Percentiles rank a stretch among this genome's conserved stretches.
These are phyloP conservation scores for Chloranthus sessilifolius DNA, from an alignment of 164 flowering plant genomes.

Conservation along the genomic window DNA sequence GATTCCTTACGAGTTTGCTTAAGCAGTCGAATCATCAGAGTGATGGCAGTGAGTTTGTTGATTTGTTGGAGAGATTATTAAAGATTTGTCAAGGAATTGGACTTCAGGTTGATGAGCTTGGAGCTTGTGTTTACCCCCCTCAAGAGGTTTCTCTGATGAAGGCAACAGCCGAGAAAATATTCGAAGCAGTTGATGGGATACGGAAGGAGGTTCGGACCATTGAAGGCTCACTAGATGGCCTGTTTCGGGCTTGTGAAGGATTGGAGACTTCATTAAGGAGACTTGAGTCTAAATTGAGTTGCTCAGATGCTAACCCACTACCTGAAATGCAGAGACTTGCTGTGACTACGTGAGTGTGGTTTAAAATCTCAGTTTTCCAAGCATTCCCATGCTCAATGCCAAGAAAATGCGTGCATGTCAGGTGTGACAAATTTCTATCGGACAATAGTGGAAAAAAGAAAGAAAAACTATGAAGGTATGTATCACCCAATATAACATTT, in stretches of 20 bases:
- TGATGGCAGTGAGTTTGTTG: constrained; percentile 27
- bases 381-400: too few species aligned
- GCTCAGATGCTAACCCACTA: constrained; percentile 21
- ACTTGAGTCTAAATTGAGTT: constrained; percentile 35
- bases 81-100: constrained; percentile 57
- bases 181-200: constrained; percentile 23
- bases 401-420: too few species aligned
- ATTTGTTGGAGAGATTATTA: constrained; percentile 59
- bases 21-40: constrained; percentile 32
- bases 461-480: too few species aligned
- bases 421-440: too few species aligned
- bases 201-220: constrained; percentile 31
- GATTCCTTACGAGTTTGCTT: constrained; percentile 54
- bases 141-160: constrained; percentile 58
- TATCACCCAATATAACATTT: too few species aligned
- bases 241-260: constrained; percentile 41
- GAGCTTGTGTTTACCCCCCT: constrained; percentile 88
- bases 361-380: too few species aligned
- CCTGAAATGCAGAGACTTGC: constrained; percentile 44
- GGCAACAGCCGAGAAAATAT: constrained; percentile 39
- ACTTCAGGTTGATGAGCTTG: constrained; percentile 74
- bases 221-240: constrained; percentile 33
- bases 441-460: too few species aligned
- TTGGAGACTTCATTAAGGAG: constrained; percentile 37
- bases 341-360: too few species aligned